Evolutionary conservation across 2,329 filamentous ascomycete species (phyloP), one percentile per base, ranked within the genome.

Genomic region (Berkeleyomyces basicola): DNA sequence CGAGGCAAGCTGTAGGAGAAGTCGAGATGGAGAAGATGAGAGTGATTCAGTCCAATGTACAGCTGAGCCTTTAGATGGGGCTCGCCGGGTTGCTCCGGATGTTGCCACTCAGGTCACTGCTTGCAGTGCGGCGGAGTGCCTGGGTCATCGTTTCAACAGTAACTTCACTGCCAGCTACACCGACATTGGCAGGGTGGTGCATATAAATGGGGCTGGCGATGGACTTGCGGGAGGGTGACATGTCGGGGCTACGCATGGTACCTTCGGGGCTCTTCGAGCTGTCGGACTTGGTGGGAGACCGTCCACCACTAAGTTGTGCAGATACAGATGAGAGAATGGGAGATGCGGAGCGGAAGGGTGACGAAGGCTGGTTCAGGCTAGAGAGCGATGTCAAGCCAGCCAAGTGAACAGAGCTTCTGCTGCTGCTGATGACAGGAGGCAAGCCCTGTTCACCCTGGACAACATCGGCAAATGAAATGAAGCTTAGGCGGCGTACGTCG

Each of bases 401-500:
- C 64, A 86, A 74, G 70, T 90, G 84, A 63, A 88, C 78, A 62
- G 84, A 86, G 65, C 92, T 87, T 67, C 85, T 78, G 67, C 80
- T 84, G 57, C 81, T 78, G 44, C 74, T 71, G 61, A 71, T 72
- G 46, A 72, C 74, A 16, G 77, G 75, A 42, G 77, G 76, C 64
- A 84, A 81, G 39, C 82, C 82, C 69, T 92, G 88, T 71, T 93
- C 88, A 42, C 86, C 82, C 71, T 95, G 90, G 47, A 97, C 90
- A 7, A 97, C 90, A 69, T 97, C 92, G 65, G 92, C 91, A 73
- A 97, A 97, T 6, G 90, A 96, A 71, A 97, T 95, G 75, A 97
- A 97, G 72, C 88, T 93, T 66, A 97, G 75, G 31, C 92, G 84
- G 55, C 89, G 85, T 16, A 95, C 82, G 69, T 96, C 91, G 57